A percentile compares a stretch with the other conserved stretches of the same genome.
These are phyloP conservation scores for Orbilia brochopaga DNA, from an alignment of 2,329 filamentous ascomycete species.

Conservation along the genomic window DNA sequence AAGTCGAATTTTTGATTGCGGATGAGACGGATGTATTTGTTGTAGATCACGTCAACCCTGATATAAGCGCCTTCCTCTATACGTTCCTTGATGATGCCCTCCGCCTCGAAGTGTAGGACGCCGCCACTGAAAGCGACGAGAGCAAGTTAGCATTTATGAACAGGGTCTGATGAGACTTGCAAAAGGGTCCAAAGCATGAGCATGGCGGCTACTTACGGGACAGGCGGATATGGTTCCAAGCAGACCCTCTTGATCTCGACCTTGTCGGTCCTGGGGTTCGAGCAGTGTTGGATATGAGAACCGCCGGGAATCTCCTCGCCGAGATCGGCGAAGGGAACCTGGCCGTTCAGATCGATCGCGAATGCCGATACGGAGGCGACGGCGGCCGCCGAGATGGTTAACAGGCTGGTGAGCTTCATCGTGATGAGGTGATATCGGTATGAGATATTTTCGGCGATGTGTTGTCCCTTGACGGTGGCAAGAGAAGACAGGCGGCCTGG, in stretches of 20 bases:
- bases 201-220: slow-evolving; percentile 14
- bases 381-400: slow-evolving; percentile 16
- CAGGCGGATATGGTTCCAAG: slow-evolving; percentile 34
- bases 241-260: slow-evolving; percentile 27
- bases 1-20: slow-evolving; percentile 75
- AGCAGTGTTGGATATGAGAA: slow-evolving; percentile 38
- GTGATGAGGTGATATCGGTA: slow-evolving; percentile 12
- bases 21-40: slow-evolving; percentile 88
- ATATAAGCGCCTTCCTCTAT: slow-evolving; percentile 82
- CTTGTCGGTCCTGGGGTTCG: slow-evolving; percentile 17
- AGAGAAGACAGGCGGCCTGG: not conserved
- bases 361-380: slow-evolving; percentile 23
- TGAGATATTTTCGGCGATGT: slow-evolving; percentile 19
- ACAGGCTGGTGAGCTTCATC: slow-evolving; percentile 44
- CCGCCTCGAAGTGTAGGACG: slow-evolving; percentile 77
- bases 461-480: not conserved
- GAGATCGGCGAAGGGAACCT: slow-evolving; percentile 14
- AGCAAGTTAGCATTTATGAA: slow-evolving; percentile 7
- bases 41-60: slow-evolving; percentile 79
- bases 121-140: slow-evolving; percentile 68
- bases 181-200: not conserved
- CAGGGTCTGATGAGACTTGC: too few species aligned
- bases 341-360: slow-evolving; percentile 17
- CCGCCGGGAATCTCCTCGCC: slow-evolving; percentile 22
- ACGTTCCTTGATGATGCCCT: slow-evolving; percentile 73